Conservation (phyloP, 1,284 basidiomycete species). For the Puccinia coronata region DNA sequence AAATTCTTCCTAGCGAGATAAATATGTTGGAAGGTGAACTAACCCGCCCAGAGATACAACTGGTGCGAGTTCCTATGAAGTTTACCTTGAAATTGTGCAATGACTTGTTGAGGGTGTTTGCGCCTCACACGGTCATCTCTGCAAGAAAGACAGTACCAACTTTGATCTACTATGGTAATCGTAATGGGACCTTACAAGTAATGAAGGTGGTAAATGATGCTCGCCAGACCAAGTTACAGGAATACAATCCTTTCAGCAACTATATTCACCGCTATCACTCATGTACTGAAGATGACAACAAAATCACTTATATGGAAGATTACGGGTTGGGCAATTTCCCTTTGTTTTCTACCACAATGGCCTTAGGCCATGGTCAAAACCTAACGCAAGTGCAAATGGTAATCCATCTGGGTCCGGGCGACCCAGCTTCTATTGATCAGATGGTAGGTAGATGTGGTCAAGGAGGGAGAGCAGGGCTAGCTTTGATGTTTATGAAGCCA, state of each 20-base stretch:
- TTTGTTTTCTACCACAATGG: background rate
- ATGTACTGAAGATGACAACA: background rate
- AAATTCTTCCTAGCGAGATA: no score
- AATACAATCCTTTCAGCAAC: background rate
- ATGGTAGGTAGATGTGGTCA: conserved; percentile 1
- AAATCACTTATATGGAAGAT: background rate
- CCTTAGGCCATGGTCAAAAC: background rate
- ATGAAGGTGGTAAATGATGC: conserved; percentile 3
- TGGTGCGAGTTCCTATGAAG: no score
- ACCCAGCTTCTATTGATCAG: conserved; percentile 16
- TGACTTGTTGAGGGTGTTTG: background rate
- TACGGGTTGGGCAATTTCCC: background rate
- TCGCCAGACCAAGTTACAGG: background rate
- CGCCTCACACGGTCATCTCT: background rate
- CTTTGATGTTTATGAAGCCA: conserved; percentile 6
- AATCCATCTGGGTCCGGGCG: background rate
- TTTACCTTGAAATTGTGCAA: background rate
- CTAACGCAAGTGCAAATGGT: background rate
- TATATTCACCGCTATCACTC: background rate
- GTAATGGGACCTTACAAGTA: background rate
- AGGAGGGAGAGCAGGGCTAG: background rate
- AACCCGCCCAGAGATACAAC: no score
- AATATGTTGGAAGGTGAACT: no score
- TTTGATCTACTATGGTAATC: background rate
- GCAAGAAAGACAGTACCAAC: background rate